A percentile compares a stretch with the other conserved stretches of the same genome.
phyloP scores from a whole-genome alignment of 371 early-diverging fungal species.

The Apophysomyces trapeziformis region DNA sequence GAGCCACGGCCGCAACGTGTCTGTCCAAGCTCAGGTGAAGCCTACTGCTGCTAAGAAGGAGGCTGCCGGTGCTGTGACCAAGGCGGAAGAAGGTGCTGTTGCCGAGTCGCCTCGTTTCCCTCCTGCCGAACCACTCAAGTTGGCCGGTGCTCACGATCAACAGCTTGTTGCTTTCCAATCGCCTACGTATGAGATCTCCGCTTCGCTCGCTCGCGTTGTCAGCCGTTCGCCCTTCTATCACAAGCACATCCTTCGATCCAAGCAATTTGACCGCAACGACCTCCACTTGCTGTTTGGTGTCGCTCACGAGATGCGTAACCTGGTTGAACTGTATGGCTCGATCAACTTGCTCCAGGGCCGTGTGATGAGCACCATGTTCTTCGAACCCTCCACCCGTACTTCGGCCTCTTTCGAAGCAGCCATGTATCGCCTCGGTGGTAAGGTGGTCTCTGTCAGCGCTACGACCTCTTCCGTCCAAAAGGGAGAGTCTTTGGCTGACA shows the following conservation, averaged over 20 bases:
- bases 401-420: constrained; percentile 93
- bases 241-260: constrained; percentile 88
- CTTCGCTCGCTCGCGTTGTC: constrained; percentile 67
- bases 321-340: constrained; percentile 87
- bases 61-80: constrained; percentile 18
- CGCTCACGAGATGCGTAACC: constrained; percentile 96
- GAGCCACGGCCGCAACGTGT: constrained; percentile 59
- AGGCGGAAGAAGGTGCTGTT: constrained; percentile 12
- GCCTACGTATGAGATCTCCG: constrained; percentile 57
- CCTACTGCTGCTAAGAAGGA: constrained; percentile 12
- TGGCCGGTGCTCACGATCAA: constrained; percentile 45
- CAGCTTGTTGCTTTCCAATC: constrained; percentile 40
- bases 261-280: constrained; percentile 90
- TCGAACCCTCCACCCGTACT: constrained; percentile 96
- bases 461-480: constrained; percentile 89
- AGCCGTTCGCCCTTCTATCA: constrained; percentile 89
- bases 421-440: constrained; percentile 93
- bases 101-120: constrained; percentile 19
- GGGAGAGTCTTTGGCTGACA: constrained; percentile 95
- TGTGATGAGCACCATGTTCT: constrained; percentile 94
- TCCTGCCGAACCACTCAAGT: constrained; percentile 30
- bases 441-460: constrained; percentile 83
- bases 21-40: constrained; percentile 51
- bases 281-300: constrained; percentile 93
- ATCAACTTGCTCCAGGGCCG: constrained; percentile 87